Conservation (phyloP, 495 filamentous ascomycete genomes). For the Neurospora tetraspora region DNA sequence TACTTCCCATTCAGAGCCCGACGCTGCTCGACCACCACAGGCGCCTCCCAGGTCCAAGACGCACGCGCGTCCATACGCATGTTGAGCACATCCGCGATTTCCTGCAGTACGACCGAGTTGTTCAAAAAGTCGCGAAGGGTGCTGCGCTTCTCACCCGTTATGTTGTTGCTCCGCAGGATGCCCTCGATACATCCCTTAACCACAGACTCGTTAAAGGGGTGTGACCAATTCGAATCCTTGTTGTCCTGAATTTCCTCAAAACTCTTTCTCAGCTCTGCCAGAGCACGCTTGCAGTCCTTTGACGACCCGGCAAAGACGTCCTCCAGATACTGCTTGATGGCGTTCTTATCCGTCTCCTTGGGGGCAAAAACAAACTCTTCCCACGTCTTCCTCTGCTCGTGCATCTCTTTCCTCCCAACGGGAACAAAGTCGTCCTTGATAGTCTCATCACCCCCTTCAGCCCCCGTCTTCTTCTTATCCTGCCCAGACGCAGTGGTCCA, state of each 20-base stretch:
- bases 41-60: slow-evolving; percentile 47
- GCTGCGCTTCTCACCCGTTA: slow-evolving; percentile 49
- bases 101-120: slow-evolving; percentile 44
- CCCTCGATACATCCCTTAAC: slow-evolving; percentile 33
- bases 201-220: slow-evolving; percentile 12
- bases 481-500: slow-evolving; percentile 36
- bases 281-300: slow-evolving; percentile 12
- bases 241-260: slow-evolving; percentile 5
- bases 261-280: not conserved
- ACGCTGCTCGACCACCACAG: slow-evolving; percentile 24
- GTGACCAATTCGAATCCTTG: slow-evolving; percentile 7
- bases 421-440: slow-evolving; percentile 1
- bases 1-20: slow-evolving; percentile 60
- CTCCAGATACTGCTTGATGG: slow-evolving; percentile 39
- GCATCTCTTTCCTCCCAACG: slow-evolving; percentile 20
- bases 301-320: slow-evolving; percentile 34
- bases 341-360: slow-evolving; percentile 24
- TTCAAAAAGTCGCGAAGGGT: slow-evolving; percentile 49
- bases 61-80: slow-evolving; percentile 50
- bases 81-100: slow-evolving; percentile 61
- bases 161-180: slow-evolving; percentile 44
- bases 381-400: slow-evolving; percentile 44
- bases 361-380: slow-evolving; percentile 37
- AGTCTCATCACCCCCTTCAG: not conserved
- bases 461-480: slow-evolving; percentile 11